Evolutionary conservation across 208 protist species (phyloP).

Genomic region (Leishmania lainsoni): DNA sequence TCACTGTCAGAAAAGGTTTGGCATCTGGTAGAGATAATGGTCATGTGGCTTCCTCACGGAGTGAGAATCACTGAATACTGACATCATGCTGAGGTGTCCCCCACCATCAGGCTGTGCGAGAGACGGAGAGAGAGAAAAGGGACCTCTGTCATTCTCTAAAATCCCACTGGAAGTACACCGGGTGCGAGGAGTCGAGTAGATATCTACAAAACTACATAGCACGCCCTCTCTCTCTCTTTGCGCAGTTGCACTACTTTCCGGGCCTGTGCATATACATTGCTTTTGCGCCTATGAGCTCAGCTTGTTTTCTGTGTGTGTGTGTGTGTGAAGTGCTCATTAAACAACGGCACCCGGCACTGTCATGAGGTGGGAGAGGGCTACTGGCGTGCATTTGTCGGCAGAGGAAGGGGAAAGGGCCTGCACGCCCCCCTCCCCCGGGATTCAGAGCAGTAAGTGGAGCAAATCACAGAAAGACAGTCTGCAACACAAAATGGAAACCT

Average conservation of each 20-base stretch:
- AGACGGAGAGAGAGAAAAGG: neutral
- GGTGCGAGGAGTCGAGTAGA: neutral
- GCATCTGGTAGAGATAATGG: neutral
- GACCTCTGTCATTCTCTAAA: neutral
- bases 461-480: neutral
- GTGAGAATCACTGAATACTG: neutral
- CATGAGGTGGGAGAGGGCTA: neutral
- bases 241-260: neutral
- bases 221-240: neutral
- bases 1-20: neutral
- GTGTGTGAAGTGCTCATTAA: neutral
- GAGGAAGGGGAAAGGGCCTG: neutral
- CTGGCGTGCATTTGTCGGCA: neutral
- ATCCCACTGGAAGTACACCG: neutral
- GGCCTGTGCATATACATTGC: neutral
- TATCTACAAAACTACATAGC: neutral
- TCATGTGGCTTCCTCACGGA: neutral
- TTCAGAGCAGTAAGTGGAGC: neutral
- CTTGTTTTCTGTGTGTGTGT: neutral
- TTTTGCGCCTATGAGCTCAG: neutral
- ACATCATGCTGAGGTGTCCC: neutral
- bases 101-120: neutral
- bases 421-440: neutral
- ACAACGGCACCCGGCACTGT: neutral
- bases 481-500: neutral